Conservation (phyloP, 2,329 filamentous ascomycete species). For the Penicillium sp. region DNA sequence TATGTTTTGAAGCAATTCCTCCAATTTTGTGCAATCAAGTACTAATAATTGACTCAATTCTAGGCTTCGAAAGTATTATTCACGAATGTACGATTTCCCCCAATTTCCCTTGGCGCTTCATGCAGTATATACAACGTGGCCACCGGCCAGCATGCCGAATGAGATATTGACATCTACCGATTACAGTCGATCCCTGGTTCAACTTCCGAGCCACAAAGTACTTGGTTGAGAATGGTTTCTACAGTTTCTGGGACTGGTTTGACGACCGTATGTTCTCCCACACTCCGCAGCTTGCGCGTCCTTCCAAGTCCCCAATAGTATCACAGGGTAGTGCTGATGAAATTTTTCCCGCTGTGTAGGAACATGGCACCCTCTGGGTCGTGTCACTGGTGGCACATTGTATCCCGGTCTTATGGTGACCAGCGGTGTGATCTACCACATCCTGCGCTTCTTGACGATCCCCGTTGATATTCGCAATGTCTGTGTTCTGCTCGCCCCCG, state of each 20-base stretch:
- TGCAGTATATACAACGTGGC: constrained; percentile 7
- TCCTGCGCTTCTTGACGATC: constrained; percentile 81
- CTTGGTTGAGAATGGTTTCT: constrained; percentile 93
- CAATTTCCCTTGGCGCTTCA: constrained; percentile 30
- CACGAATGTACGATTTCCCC: constrained; percentile 80
- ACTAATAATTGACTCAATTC: constrained; percentile 6
- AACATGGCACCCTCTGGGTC: constrained; percentile 98
- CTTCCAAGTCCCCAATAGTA: neutral
- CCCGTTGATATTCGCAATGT: constrained; percentile 99
- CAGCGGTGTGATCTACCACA: constrained; percentile 93
- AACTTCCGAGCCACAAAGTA: constrained; percentile 99
- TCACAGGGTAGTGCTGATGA: constrained; percentile 18
- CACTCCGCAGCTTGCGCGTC: constrained; percentile 10
- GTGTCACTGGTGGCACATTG: constrained; percentile 97
- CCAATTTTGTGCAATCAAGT: neutral
- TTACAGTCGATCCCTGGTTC: constrained; percentile 95
- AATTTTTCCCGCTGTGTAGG: constrained; percentile 43
- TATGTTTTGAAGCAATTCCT: constrained; percentile 51
- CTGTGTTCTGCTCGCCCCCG: constrained; percentile 92
- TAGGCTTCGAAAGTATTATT: constrained; percentile 97
- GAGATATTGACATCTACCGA: constrained; percentile 23
- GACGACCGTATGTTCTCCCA: constrained; percentile 71
- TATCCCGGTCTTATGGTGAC: constrained; percentile 99
- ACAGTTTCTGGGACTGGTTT: constrained; percentile 99
- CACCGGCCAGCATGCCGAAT: constrained; percentile 13